Evolutionary conservation across 345 rosid species (phyloP).

Genomic region (Pseudoturritis turrita): DNA sequence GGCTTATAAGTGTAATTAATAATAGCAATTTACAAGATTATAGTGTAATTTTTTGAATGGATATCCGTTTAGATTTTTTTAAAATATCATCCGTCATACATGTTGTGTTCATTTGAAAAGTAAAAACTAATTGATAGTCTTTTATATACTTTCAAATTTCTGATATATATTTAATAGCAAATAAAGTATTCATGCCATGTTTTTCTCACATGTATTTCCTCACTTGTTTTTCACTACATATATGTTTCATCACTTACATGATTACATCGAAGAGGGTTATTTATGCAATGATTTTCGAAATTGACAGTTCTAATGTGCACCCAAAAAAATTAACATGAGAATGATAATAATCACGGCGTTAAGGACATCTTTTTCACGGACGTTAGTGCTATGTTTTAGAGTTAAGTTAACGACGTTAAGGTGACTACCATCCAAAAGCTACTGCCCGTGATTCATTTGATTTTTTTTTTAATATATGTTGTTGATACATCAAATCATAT

Average conservation of each 20-base stretch:
- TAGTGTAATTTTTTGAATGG: not conserved
- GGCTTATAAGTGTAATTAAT: not conserved
- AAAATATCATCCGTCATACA: not conserved
- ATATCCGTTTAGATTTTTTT: not conserved
- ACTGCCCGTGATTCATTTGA: slow-evolving; percentile 21
- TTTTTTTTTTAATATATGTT: not conserved
- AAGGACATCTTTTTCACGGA: not conserved
- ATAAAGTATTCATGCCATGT: not conserved
- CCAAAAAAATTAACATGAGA: not conserved
- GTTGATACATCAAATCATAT: slow-evolving; percentile 33
- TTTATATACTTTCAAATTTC: not conserved
- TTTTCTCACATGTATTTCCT: not conserved
- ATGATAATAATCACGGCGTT: not conserved
- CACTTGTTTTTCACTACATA: not conserved
- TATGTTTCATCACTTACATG: not conserved
- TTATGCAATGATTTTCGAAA: not conserved
- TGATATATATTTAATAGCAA: not conserved
- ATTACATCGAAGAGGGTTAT: not conserved
- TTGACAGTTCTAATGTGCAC: not conserved
- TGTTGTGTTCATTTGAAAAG: not conserved
- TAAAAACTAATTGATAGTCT: not conserved
- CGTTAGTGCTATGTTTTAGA: not conserved
- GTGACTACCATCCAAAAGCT: slow-evolving; percentile 10
- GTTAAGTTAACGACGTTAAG: slow-evolving; percentile 3
- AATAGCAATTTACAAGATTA: not conserved